Percentiles rank a stretch among this genome's conserved stretches.
Evolutionary conservation across 139 green algal genomes (phyloP).

Genomic region (Coelastrella sp.): DNA sequence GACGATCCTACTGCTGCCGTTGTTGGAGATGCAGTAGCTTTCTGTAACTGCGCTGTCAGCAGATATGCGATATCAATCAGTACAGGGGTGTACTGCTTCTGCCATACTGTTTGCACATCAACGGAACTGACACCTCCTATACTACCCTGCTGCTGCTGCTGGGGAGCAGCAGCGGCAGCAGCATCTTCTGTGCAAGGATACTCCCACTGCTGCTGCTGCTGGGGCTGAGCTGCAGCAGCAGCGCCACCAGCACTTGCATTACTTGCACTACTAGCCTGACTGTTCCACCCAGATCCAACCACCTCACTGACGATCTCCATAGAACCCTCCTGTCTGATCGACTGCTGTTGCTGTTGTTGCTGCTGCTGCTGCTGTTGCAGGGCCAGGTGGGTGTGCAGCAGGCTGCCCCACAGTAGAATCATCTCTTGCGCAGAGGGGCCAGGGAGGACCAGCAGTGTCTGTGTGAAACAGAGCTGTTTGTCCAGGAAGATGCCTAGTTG

Average conservation of each 20-base stretch:
- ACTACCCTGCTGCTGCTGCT: neutral
- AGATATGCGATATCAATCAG: constrained; percentile 25
- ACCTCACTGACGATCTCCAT: neutral
- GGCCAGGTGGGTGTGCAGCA: neutral
- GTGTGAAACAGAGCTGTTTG: constrained; percentile 14
- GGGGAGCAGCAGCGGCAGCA: neutral
- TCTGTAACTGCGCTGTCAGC: neutral
- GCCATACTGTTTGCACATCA: constrained; percentile 32
- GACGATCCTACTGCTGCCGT: neutral
- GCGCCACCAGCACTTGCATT: neutral
- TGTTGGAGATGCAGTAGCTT: neutral
- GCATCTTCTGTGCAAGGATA: neutral
- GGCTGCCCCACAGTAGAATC: neutral
- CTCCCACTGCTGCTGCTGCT: constrained; percentile 5
- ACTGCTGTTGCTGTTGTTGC: neutral
- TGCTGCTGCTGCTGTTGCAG: constrained; percentile 33
- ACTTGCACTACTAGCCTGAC: neutral
- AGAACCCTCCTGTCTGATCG: neutral
- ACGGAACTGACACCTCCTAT: neutral
- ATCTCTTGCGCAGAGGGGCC: constrained; percentile 12
- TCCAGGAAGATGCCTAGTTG: constrained; percentile 6
- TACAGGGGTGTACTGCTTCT: constrained; percentile 1
- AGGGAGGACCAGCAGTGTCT: constrained; percentile 30
- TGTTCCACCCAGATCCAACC: neutral
- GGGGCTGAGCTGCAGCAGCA: neutral